Conservation (phyloP, 78 protist genomes). For the Cyanophora paradoxa region DNA sequence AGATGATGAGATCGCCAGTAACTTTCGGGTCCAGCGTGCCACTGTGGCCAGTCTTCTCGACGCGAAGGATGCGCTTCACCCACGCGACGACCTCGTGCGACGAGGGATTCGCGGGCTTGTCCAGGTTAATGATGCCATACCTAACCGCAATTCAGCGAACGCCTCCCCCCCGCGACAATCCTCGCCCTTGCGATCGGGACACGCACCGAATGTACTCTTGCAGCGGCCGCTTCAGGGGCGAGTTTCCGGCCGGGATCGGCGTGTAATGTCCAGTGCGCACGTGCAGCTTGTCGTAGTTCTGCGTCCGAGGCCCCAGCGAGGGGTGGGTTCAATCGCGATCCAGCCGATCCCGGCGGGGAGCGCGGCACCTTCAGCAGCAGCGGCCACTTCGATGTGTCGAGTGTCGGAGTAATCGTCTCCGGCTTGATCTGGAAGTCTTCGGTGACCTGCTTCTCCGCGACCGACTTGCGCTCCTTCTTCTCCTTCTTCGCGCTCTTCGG, state of each 20-base stretch:
- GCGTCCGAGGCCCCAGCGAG: background rate
- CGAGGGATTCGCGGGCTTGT: constrained; percentile 99
- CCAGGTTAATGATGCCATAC: constrained; percentile 98
- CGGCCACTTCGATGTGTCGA: constrained; percentile 78
- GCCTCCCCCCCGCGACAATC: too few species aligned
- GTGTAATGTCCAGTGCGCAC: constrained; percentile 93
- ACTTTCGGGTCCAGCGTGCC: constrained; percentile 99
- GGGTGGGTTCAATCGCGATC: too few species aligned
- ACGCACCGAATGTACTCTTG: constrained; percentile 75
- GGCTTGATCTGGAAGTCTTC: constrained; percentile 30
- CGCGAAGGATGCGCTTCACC: constrained; percentile 86
- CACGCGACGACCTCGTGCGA: constrained; percentile 99
- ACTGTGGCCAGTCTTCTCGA: constrained; percentile 95
- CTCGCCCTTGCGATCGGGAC: too few species aligned
- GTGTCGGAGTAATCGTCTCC: constrained; percentile 6
- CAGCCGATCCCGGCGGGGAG: background rate
- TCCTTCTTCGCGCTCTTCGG: too few species aligned
- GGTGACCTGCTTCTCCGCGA: too few species aligned
- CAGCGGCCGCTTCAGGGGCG: constrained; percentile 92
- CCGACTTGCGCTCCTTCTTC: too few species aligned
- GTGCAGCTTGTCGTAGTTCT: constrained; percentile 88
- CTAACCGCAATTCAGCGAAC: too few species aligned
- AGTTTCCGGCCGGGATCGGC: constrained; percentile 88
- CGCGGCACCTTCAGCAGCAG: constrained; percentile 58
- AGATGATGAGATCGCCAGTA: constrained; percentile 97